Base-by-base conservation (phyloP, 306 rosid genomes). In the Quercus rubra region DNA sequence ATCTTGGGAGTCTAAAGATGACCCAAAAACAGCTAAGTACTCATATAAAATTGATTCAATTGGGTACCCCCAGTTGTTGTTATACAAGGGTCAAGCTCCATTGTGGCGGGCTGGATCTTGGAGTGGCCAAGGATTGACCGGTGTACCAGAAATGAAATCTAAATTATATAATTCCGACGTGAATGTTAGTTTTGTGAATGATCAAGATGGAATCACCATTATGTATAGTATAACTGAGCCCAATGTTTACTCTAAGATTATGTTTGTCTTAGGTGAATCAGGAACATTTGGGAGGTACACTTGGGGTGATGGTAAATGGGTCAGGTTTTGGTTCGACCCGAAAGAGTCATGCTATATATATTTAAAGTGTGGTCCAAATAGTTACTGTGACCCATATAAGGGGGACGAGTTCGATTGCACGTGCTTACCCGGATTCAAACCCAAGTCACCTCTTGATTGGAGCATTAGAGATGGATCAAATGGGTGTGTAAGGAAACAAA, bases 391-490 rank as follows among this genome's bases (percentile, higher is more conserved):
- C 70, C 89, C 91, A 5, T 80, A 82, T 28, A 81, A 83, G 56
- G 18, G 62, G 2, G 87, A 64, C 1, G 63, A 78, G 18, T 86
- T 76, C 57, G 74, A 57, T 56, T 93, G 98, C 75, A 18, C 83
- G 3, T 93, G 98, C 66, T 63, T 87, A 0, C 94, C 93, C 0
- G 94, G 97, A 5, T 91, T 86, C 56, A 82, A 89, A 63, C 94
- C 97, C 4, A 83, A 71, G 52, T 82, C 77, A 2, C 75, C 59
- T 13, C 55, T 74, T 3, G 89, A 88, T 5, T 92, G 97, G 94
- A 73, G 51, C 18, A 55, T 91, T 1, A 81, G 97, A 76, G 92
- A 91, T 28, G 81, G 86, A 56, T 77, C 91, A 14, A 89, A 84
- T 28, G 98, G 98, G 80, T 93, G 98, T 58, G 80, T 81, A 28